phyloP scores from a whole-genome alignment of 441 rosid genomes.

The Biscutella laevigata region DNA sequence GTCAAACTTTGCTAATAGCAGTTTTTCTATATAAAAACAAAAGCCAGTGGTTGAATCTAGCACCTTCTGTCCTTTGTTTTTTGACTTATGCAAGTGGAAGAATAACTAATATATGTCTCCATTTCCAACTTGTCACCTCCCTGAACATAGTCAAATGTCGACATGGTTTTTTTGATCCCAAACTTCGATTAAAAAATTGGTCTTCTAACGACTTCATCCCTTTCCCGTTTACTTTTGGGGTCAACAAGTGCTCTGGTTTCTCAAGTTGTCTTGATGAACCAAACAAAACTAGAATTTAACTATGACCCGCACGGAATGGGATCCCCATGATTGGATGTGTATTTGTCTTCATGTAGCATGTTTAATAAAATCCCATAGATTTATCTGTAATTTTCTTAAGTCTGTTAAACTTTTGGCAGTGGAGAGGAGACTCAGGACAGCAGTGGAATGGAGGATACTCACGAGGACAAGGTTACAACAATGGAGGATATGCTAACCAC shows the following conservation, averaged over 20 bases:
- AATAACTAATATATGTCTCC: slow-evolving; percentile 1
- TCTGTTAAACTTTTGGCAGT: slow-evolving; percentile 8
- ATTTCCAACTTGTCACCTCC: slow-evolving; percentile 11
- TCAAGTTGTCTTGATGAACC: not conserved
- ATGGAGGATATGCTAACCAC: slow-evolving; percentile 40
- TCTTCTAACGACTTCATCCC: not conserved
- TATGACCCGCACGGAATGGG: not conserved
- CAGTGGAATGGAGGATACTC: slow-evolving; percentile 71
- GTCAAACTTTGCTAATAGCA: slow-evolving; percentile 2
- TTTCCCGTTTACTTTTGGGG: not conserved
- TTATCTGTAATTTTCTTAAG: not conserved
- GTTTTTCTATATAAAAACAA: not conserved
- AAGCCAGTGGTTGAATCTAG: slow-evolving; percentile 18
- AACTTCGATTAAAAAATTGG: not conserved
- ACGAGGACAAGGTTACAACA: slow-evolving; percentile 54
- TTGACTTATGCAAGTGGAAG: slow-evolving; percentile 19
- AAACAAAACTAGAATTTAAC: not conserved
- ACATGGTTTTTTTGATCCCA: not conserved
- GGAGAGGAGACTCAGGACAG: slow-evolving; percentile 21
- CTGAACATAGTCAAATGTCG: slow-evolving; percentile 1
- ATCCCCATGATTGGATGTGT: too few relatives aligned
- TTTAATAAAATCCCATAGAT: not conserved
- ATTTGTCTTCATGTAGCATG: too few relatives aligned
- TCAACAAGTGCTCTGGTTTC: not conserved
- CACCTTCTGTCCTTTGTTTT: slow-evolving; percentile 1